Evolutionary conservation across 148 eudicot species (phyloP), one percentile per base, ranked within the genome.

Genomic region (Rhododendron ovatum): DNA sequence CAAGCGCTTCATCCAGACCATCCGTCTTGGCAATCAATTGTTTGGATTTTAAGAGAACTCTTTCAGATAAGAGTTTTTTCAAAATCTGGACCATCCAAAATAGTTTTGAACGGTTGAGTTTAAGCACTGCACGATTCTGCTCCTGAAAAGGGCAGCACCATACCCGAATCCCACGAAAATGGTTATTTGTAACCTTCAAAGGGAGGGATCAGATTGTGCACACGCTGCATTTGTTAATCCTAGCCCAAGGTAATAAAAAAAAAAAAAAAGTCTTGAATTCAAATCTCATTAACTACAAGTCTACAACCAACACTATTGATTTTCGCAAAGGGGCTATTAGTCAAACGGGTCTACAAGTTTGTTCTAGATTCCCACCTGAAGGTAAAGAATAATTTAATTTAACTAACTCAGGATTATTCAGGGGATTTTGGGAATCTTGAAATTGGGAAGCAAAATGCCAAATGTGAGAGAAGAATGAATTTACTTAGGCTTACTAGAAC

Each of bases 1-100:
- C 45, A 41, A 41, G 1, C 1, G 7, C 8, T 6, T 41, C 7
- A 41, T 41, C 0, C 7, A 5, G 1, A 41, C 1, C 5, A 1
- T 41, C 0, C 1, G 8, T 5, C 7, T 41, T 0, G 1, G 1
- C 7, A 6, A 41, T 41, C 7, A 41, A 5, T 41, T 7, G 1
- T 41, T 0, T 41, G 8, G 0, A 41, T 41, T 41, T 41, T 41
- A 41, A 41, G 45, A 41, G 45, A 41, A 41, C 0, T 41, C 8
- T 41, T 41, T 41, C 45, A 41, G 45, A 1, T 0, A 41, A 41
- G 0, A 5, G 45, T 41, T 4, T 39, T 41, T 41, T 41, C 0
- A 5, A 5, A 41, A 41, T 41, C 1, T 0, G 43, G 5, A 41
- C 7, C 43, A 41, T 41, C 7, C 43, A 41, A 41, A 41, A 41